These are phyloP conservation scores for Stephanodiscus minutulus DNA, from an alignment of 108 stramenopile species.

Conservation along the genomic window DNA sequence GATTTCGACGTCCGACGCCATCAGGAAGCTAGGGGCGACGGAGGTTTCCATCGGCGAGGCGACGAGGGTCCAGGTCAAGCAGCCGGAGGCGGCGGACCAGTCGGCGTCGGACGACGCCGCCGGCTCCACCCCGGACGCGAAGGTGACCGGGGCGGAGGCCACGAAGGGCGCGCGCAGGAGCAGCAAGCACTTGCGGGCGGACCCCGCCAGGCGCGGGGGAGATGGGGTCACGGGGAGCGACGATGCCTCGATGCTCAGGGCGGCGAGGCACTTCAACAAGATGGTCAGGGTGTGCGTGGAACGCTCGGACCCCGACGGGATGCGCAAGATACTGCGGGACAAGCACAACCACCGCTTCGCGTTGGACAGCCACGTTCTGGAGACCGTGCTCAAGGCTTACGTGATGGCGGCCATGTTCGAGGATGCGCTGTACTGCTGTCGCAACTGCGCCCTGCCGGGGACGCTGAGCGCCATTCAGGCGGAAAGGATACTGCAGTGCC, in stretches of 20 bases:
- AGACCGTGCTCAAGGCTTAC: conserved; percentile 90
- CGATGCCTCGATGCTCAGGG: conserved; percentile 59
- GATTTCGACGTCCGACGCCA: conserved; percentile 63
- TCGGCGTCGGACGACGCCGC: conserved; percentile 9
- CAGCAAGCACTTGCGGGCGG: conserved; percentile 20
- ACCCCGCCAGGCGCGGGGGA: conserved; percentile 48
- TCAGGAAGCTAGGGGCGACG: conserved; percentile 68
- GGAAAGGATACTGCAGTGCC: conserved; percentile 78
- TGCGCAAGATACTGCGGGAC: conserved; percentile 72
- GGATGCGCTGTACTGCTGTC: conserved; percentile 86
- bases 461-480: conserved; percentile 70
- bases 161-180: conserved; percentile 9
- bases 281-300: conserved; percentile 75
- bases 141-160: conserved; percentile 43
- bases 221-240: conserved; percentile 64
- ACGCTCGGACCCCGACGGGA: conserved; percentile 73
- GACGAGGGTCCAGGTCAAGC: conserved; percentile 71
- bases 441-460: conserved; percentile 80
- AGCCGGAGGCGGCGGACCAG: conserved; percentile 42
- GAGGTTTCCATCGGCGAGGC: conserved; percentile 81
- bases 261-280: conserved; percentile 80
- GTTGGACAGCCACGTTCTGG: conserved; percentile 72
- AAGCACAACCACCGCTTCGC: conserved; percentile 80
- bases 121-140: conserved; percentile 16
- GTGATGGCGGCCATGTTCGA: conserved; percentile 92